These are phyloP conservation scores for Metarhizium robertsii DNA, from an alignment of 2,329 filamentous ascomycete genomes.

Conservation along the genomic window DNA sequence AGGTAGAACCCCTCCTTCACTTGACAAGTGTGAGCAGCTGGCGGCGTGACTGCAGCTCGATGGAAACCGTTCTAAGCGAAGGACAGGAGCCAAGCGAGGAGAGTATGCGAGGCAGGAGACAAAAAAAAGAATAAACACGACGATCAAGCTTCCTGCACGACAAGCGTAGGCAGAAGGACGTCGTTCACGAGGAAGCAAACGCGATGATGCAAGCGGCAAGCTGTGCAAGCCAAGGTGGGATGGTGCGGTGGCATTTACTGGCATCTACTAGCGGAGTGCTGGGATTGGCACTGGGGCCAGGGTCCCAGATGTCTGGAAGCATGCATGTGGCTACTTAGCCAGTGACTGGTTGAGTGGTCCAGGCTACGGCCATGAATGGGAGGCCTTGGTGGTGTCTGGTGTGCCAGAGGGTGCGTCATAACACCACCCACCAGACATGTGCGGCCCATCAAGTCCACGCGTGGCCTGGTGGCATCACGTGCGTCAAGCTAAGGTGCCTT, in stretches of 20 bases:
- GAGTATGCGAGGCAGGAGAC: neutral
- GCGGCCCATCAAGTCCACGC: no score
- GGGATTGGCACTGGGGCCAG: no score
- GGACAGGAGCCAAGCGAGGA: neutral
- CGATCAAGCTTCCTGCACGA: neutral
- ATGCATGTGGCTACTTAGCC: no score
- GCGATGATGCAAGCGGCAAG: conserved; percentile 4
- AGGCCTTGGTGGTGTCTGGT: no score
- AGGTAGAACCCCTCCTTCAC: neutral
- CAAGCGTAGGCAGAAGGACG: neutral
- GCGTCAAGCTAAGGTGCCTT: no score
- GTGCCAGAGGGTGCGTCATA: neutral
- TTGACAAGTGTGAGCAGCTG: neutral
- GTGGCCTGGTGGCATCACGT: no score
- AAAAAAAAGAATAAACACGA: neutral
- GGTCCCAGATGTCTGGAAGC: no score
- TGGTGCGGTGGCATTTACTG: neutral
- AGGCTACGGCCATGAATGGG: no score
- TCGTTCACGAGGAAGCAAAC: neutral
- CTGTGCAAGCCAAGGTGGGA: neutral
- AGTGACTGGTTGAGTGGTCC: no score
- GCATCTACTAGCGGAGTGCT: no score
- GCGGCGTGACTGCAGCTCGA: neutral
- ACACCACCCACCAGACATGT: no score
- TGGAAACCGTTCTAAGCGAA: neutral